phyloP scores from a whole-genome alignment of 371 early-diverging fungal species.

The Circinella umbellata region DNA sequence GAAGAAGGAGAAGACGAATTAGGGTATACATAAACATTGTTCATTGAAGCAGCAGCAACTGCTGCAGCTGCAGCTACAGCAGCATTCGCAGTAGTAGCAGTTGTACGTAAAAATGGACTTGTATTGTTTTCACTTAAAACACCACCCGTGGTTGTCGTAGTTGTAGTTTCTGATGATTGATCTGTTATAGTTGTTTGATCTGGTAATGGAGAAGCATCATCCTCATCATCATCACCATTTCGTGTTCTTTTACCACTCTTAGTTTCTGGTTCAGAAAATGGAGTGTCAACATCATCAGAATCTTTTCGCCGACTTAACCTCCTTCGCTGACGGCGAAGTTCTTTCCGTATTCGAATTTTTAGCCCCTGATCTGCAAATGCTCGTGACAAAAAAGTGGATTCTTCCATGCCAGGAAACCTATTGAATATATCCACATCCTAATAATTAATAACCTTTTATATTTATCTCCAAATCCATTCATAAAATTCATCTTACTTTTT shows the following conservation, averaged over 20 bases:
- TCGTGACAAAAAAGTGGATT: slow-evolving; percentile 87
- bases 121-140: background rate
- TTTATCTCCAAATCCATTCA: too few relatives aligned
- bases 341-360: slow-evolving; percentile 89
- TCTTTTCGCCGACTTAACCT: slow-evolving; percentile 29
- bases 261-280: background rate
- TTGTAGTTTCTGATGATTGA: background rate
- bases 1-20: too few relatives aligned
- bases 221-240: slow-evolving; percentile 10
- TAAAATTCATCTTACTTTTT: slow-evolving; percentile 61
- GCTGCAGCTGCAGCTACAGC: background rate
- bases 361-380: slow-evolving; percentile 95
- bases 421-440: background rate
- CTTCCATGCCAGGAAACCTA: slow-evolving; percentile 93
- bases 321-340: slow-evolving; percentile 50
- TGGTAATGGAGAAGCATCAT: background rate
- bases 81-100: background rate
- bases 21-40: too few relatives aligned
- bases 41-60: background rate
- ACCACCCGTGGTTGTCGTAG: background rate
- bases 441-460: too few relatives aligned
- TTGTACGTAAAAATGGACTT: slow-evolving; percentile 1
- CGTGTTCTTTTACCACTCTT: slow-evolving; percentile 10
- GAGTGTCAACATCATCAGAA: slow-evolving; percentile 15
- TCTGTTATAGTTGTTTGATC: slow-evolving; percentile 7